Evolutionary conservation across 139 green algal species (phyloP), one percentile per base, ranked within the genome.

Genomic region (Deuterostichococcus epilithicus): DNA sequence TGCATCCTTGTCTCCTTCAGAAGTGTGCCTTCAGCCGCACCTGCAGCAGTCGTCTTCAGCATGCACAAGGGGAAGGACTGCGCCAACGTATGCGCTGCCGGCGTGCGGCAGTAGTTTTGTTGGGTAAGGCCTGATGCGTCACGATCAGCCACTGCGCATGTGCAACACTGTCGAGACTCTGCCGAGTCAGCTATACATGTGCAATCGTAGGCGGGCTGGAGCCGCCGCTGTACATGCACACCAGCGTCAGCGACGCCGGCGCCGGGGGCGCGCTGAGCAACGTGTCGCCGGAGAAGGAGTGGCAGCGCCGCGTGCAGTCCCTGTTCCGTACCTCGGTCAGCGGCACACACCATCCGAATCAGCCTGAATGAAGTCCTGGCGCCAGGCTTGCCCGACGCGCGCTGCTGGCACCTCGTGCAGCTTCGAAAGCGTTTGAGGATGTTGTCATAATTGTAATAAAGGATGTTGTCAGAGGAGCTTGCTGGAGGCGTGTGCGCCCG

Each of bases 171-270:
- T 73, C 35, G n/a, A 10, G 5, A 52, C 68, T 20, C 33, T 58
- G 22, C 10, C 34, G 6, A 52, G 68, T 22, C 8, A 34, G 6
- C 5, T 59, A 18, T 59, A 36, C 2, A 33, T 30, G 22, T 52
- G 25, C 37, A 5, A 22, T 68, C 59, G 42, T 72, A 83, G 82
- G 84, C n/a, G 86, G 84, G 2, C 77, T 90, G 30, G 75, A 68
- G 0, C 86, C 86, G 34, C 86, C 86, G 8, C 77, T 91, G 8
- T 90, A 88, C 84, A 39, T 91, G 23, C 86, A 90, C 78, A 75
- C 8, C 59, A 76, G 26, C 20, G 33, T 74, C 25, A 26, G 52
- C 52, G 52, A 75, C 59, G 8, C 70, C 73, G 18, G 45, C 47
- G n/a, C 38, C 15, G 35, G 39, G 10, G 35, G 44, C 0, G 75